phyloP scores from a whole-genome alignment of 2,329 filamentous ascomycete genomes.

The Xylariales sp. region DNA sequence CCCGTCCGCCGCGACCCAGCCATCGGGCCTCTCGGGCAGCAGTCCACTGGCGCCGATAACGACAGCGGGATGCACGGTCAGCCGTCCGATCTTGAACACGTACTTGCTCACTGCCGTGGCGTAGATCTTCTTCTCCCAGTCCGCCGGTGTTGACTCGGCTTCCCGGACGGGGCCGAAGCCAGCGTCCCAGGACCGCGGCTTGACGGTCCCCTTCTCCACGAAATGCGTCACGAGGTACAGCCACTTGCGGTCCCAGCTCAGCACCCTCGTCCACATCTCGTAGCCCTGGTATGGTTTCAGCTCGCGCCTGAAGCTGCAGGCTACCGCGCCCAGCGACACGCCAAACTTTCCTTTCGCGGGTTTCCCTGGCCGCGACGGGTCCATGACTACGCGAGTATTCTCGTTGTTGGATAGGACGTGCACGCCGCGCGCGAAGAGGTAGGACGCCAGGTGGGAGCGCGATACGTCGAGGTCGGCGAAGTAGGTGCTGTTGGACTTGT shows the following conservation, averaged over 20 bases:
- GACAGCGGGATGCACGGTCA: constrained; percentile 79
- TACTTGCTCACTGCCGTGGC: constrained; percentile 75
- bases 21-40: constrained; percentile 67
- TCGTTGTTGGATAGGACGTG: constrained; percentile 45
- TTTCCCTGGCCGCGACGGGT: constrained; percentile 38
- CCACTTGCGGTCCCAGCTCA: constrained; percentile 80
- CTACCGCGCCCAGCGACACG: constrained; percentile 68
- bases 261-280: constrained; percentile 68
- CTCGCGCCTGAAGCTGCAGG: constrained; percentile 69
- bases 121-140: constrained; percentile 60
- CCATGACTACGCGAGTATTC: constrained; percentile 43
- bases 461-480: constrained; percentile 82
- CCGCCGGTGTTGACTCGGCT: constrained; percentile 29
- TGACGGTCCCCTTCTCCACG: constrained; percentile 56
- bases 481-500: constrained; percentile 82
- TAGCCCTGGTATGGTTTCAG: constrained; percentile 65
- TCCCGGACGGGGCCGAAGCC: constrained; percentile 31
- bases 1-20: constrained; percentile 47
- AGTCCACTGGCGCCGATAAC: constrained; percentile 67
- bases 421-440: constrained; percentile 58
- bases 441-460: constrained; percentile 73
- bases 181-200: constrained; percentile 50
- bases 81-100: constrained; percentile 73
- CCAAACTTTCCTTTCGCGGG: constrained; percentile 50
- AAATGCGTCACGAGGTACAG: constrained; percentile 72